phyloP scores from a whole-genome alignment of 768 basidiomycete species.

The Collybia sordida region DNA sequence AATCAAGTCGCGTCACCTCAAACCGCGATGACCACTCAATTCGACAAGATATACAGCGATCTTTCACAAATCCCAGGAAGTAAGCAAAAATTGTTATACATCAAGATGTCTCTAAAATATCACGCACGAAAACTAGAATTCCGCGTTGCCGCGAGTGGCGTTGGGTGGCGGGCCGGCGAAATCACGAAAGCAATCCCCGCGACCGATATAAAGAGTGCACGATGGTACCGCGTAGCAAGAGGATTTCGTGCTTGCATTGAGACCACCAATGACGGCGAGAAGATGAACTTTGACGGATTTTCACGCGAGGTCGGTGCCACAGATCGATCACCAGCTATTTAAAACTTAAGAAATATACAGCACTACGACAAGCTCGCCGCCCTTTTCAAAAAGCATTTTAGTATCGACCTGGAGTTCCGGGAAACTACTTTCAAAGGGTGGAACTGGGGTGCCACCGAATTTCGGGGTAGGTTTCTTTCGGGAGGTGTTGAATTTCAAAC shows the following conservation, averaged over 20 bases:
- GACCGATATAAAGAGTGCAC: slow-evolving; percentile 80
- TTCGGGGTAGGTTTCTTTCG: slow-evolving; percentile 66
- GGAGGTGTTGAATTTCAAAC: not conserved
- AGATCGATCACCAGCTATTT: not conserved
- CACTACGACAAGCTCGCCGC: slow-evolving; percentile 84
- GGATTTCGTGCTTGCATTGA: slow-evolving; percentile 88
- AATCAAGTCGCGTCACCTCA: no score
- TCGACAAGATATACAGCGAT: slow-evolving; percentile 82
- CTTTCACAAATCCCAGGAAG: slow-evolving; percentile 75
- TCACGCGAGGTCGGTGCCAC: slow-evolving; percentile 70
- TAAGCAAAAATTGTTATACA: slow-evolving; percentile 43
- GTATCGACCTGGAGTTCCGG: slow-evolving; percentile 77
- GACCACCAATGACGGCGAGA: slow-evolving; percentile 63
- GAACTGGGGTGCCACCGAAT: slow-evolving; percentile 98
- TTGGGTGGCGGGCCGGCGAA: slow-evolving; percentile 90
- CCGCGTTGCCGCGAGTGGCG: slow-evolving; percentile 84
- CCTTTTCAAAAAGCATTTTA: slow-evolving; percentile 86
- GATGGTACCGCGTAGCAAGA: slow-evolving; percentile 91
- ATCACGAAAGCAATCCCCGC: slow-evolving; percentile 62
- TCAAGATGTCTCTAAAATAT: slow-evolving; percentile 9
- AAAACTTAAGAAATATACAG: slow-evolving; percentile 35
- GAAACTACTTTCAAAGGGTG: slow-evolving; percentile 92
- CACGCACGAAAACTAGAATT: slow-evolving; percentile 54
- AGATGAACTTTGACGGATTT: slow-evolving; percentile 93
- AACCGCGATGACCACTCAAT: slow-evolving; percentile 67